Evolutionary conservation across 2,329 filamentous ascomycete species (phyloP), one percentile per base, ranked within the genome.

Genomic region (Monosporascus cannonballus): DNA sequence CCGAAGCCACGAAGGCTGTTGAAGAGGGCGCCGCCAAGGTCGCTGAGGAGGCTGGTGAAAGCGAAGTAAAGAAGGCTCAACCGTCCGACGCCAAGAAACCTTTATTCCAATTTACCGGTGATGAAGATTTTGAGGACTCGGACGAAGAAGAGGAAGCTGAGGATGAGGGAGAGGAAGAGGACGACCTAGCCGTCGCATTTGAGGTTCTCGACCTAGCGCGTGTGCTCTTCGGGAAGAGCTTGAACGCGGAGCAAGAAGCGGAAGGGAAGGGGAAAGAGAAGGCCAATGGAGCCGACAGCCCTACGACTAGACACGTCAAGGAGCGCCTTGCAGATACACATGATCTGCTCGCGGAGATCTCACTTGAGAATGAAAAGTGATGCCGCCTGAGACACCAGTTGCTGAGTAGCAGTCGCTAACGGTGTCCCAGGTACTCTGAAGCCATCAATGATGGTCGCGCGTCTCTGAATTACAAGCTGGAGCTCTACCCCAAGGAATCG

Each of bases 261-360:
- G 75, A 76, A 52, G 73, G 69, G 52, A 69, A 73, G 60, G 70
- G 67, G 41, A 77, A 78, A 54, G 72, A 75, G 54, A 66, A 64
- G 37, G 66, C 66, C 17, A 64, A 71, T 37, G 67, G 67, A 22
- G 24, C 9, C 6, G 73, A 77, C 50, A 71, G 70, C 7, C 70
- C 73, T 41, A 61, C 67, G 2, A 59, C 76, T 44, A 73, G 78
- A 58, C 83, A 88, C 55, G 77, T 92, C 65, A 92, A 91, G 71
- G 90, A 96, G 71, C 85, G 90, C 52, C 80, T 97, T 36, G 90
- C 90, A 55, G 94, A 99, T 67, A 96, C 90, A 8, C 90, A 96
- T 68, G 92, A 96, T 67, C 81, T 96, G 52, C 87, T 97, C 56
- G 89, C 92, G 9, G 94, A 99, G 71, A 96, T 99, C 56, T 95